Evolutionary conservation across 208 protist genomes (phyloP).

Genomic region (Crithidia fasciculata): DNA sequence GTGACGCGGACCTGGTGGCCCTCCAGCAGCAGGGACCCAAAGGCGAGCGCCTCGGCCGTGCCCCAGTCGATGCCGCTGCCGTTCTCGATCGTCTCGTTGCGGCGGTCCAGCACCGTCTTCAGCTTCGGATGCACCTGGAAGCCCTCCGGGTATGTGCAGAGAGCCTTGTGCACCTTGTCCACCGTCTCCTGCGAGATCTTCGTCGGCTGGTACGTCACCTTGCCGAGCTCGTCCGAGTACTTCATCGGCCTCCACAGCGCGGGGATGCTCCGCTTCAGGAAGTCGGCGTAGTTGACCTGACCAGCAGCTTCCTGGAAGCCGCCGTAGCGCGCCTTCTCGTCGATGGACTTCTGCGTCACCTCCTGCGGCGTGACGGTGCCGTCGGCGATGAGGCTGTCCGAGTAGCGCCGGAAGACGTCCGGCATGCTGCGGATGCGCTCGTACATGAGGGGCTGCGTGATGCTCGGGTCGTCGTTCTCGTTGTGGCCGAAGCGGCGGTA

Average conservation of each 20-base stretch:
- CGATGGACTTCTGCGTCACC: constrained; percentile 70
- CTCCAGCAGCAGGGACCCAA: constrained; percentile 95
- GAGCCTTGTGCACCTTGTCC: constrained; percentile 57
- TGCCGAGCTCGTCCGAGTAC: constrained; percentile 78
- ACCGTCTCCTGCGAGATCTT: constrained; percentile 66
- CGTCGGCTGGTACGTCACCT: constrained; percentile 69
- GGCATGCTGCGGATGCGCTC: constrained; percentile 86
- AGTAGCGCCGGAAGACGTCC: constrained; percentile 89
- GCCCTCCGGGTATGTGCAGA: constrained; percentile 71
- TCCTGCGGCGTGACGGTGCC: constrained; percentile 77
- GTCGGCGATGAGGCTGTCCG: constrained; percentile 76
- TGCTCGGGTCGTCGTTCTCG: constrained; percentile 98
- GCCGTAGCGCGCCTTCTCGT: constrained; percentile 84
- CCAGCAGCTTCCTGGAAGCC: constrained; percentile 63
- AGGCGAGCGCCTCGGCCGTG: constrained; percentile 95
- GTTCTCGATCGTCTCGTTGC: constrained; percentile 72
- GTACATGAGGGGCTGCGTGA: constrained; percentile 98
- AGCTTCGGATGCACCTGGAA: constrained; percentile 90
- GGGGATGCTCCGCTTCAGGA: constrained; percentile 78
- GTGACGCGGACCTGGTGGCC: constrained; percentile 94
- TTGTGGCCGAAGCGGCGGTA: constrained; percentile 98
- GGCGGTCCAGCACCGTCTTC: constrained; percentile 78
- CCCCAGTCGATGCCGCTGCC: constrained; percentile 94
- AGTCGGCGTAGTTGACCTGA: constrained; percentile 84
- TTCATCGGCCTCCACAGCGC: constrained; percentile 72